Conservation (phyloP, 1,284 basidiomycete genomes). For the Marasmius tenuissimus region DNA sequence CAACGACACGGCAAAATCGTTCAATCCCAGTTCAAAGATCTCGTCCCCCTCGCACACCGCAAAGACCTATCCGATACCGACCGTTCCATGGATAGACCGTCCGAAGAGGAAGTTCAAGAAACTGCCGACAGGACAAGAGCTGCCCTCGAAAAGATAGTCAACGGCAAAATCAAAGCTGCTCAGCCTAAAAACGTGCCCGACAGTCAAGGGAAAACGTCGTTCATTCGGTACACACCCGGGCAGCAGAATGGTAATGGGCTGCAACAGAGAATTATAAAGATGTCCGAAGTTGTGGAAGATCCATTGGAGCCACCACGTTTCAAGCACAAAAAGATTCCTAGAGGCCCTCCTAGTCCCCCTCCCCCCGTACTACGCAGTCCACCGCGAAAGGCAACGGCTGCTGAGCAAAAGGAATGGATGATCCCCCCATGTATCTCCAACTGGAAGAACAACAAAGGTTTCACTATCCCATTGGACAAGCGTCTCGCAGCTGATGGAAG, state of each 20-base stretch:
- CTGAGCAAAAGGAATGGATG: slow-evolving; percentile 99
- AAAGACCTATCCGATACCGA: slow-evolving; percentile 82
- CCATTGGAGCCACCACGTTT: slow-evolving; percentile 96
- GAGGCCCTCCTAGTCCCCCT: slow-evolving; percentile 93
- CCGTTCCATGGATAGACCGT: slow-evolving; percentile 85
- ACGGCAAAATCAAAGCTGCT: slow-evolving; percentile 95
- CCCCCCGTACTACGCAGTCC: slow-evolving; percentile 97
- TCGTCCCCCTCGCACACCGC: slow-evolving; percentile 89
- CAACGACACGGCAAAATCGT: slow-evolving; percentile 83
- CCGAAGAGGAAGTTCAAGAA: slow-evolving; percentile 84
- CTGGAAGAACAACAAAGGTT: slow-evolving; percentile 99
- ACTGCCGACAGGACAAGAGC: slow-evolving; percentile 90
- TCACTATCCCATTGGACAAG: slow-evolving; percentile 98
- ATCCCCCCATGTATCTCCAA: slow-evolving; percentile 99
- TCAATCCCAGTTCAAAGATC: slow-evolving; percentile 96
- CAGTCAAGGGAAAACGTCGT: slow-evolving; percentile 76
- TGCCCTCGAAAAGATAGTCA: slow-evolving; percentile 91
- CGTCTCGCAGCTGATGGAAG: slow-evolving; percentile 96
- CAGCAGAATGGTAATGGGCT: slow-evolving; percentile 74
- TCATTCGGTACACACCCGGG: slow-evolving; percentile 96
- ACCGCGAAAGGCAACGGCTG: slow-evolving; percentile 92
- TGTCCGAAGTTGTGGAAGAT: slow-evolving; percentile 97
- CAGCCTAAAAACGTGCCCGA: slow-evolving; percentile 90
- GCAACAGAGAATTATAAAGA: slow-evolving; percentile 98
- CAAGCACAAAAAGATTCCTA: slow-evolving; percentile 98